Conservation (phyloP, 2,329 filamentous ascomycete genomes). For the Nothophaeocryptopus gaeumannii region DNA sequence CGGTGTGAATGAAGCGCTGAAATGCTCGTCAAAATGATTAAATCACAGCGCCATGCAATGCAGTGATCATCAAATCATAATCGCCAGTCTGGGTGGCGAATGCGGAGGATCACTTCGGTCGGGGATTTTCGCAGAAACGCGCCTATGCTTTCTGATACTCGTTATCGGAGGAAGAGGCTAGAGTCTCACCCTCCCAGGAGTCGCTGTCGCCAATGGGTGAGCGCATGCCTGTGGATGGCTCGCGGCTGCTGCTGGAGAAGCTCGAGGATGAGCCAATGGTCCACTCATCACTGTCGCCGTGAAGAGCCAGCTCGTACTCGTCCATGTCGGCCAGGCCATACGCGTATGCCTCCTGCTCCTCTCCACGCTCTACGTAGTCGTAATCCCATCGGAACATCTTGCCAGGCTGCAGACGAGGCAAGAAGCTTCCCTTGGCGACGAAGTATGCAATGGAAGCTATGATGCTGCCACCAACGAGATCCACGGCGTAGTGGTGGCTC, state of each 20-base stretch:
- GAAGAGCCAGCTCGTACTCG: conserved; percentile 50
- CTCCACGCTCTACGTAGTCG: conserved; percentile 84
- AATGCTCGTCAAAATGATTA: conserved; percentile 21
- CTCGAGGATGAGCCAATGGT: conserved; percentile 80
- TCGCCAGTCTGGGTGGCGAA: conserved; percentile 12
- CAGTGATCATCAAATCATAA: conserved; percentile 24
- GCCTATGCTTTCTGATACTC: conserved; percentile 28
- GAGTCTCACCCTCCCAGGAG: conserved; percentile 57
- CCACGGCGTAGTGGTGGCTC: conserved; percentile 93
- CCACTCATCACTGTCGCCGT: conserved; percentile 78
- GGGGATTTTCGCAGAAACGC: background rate
- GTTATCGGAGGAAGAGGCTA: conserved; percentile 38
- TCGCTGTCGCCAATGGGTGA: conserved; percentile 57
- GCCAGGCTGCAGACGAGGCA: conserved; percentile 77
- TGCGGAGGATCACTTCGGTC: conserved; percentile 8
- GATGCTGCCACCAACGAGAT: conserved; percentile 81
- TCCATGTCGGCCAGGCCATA: conserved; percentile 56
- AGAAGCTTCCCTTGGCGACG: conserved; percentile 72
- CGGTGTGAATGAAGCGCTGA: conserved; percentile 17
- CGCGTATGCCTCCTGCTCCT: conserved; percentile 50
- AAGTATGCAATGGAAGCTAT: conserved; percentile 66
- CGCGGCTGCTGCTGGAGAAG: conserved; percentile 63
- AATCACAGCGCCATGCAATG: conserved; percentile 21
- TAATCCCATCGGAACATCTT: conserved; percentile 94
- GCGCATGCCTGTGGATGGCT: conserved; percentile 50